phyloP scores from a whole-genome alignment of 257 asterid species.

The Cynanchum wilfordii region DNA sequence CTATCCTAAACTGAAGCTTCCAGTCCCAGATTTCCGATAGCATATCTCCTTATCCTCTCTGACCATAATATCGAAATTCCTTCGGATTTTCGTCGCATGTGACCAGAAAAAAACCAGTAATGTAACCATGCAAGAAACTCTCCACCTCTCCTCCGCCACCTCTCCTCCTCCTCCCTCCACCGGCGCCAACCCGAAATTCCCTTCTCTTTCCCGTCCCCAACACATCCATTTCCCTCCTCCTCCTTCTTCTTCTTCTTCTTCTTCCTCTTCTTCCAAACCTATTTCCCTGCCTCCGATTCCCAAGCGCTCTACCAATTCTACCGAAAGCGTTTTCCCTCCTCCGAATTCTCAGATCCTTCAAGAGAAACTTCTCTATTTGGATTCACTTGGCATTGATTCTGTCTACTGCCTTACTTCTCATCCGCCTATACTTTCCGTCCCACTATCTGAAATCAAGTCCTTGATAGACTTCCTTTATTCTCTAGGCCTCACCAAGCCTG shows the following conservation, averaged over 20 bases:
- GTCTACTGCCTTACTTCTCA: slow-evolving; percentile 50
- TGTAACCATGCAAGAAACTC: slow-evolving; percentile 35
- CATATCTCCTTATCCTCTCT: slow-evolving; percentile 20
- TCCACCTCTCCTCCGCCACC: slow-evolving; percentile 28
- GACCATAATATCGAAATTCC: not conserved
- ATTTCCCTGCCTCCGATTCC: slow-evolving; percentile 20
- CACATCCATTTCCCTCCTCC: slow-evolving; percentile 32
- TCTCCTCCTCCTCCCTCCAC: slow-evolving; percentile 5
- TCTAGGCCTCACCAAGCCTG: slow-evolving; percentile 43
- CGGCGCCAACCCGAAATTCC: slow-evolving; percentile 14
- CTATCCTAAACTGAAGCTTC: not conserved
- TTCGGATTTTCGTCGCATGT: not conserved
- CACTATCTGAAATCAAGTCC: slow-evolving; percentile 57
- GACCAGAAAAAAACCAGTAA: not conserved
- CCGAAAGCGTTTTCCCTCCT: slow-evolving; percentile 17
- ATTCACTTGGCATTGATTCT: slow-evolving; percentile 77
- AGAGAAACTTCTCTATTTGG: slow-evolving; percentile 66
- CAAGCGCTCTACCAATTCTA: slow-evolving; percentile 20
- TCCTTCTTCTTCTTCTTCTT: slow-evolving; percentile 16
- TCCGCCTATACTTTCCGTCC: slow-evolving; percentile 50
- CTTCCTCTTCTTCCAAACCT: slow-evolving; percentile 26
- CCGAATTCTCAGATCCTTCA: slow-evolving; percentile 30
- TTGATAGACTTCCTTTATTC: slow-evolving; percentile 57
- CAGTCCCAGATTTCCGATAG: slow-evolving; percentile 14
- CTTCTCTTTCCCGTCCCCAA: slow-evolving; percentile 30